Percentiles rank a stretch among this genome's conserved stretches.
Evolutionary conservation across 2,329 filamentous ascomycete genomes (phyloP).

Genomic region (Fusarium sororula): DNA sequence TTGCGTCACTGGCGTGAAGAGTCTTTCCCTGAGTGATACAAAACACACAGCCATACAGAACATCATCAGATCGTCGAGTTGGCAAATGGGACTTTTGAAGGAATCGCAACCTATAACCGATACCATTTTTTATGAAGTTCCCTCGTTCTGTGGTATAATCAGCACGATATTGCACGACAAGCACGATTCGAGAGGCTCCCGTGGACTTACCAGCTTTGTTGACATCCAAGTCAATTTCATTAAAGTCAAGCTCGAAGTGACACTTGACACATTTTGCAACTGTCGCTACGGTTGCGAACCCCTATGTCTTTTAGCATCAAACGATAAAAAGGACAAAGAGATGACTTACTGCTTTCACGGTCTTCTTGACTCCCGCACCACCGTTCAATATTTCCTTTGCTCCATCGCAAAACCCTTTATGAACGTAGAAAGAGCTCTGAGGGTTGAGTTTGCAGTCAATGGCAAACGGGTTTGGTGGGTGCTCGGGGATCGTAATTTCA

Average conservation of each 20-base stretch:
- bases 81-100: slow-evolving; percentile 65
- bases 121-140: slow-evolving; percentile 56
- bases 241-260: slow-evolving; percentile 63
- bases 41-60: slow-evolving; percentile 64
- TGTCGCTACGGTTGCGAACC: slow-evolving; percentile 52
- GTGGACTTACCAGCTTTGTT: slow-evolving; percentile 56
- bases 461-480: slow-evolving; percentile 32
- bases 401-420: slow-evolving; percentile 65
- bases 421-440: slow-evolving; percentile 60
- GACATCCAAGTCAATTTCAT: slow-evolving; percentile 61
- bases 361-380: slow-evolving; percentile 59
- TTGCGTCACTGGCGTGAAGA: slow-evolving; percentile 63
- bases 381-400: slow-evolving; percentile 61
- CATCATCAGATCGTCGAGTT: slow-evolving; percentile 60
- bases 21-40: slow-evolving; percentile 61
- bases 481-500: slow-evolving; percentile 16
- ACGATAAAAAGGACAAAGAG: neutral
- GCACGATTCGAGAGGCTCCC: neutral
- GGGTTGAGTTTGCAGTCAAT: slow-evolving; percentile 54
- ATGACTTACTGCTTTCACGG: slow-evolving; percentile 57
- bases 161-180: slow-evolving; percentile 10
- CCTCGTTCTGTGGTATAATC: slow-evolving; percentile 50
- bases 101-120: slow-evolving; percentile 63
- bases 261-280: slow-evolving; percentile 64
- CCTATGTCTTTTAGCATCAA: slow-evolving; percentile 42